Evolutionary conservation across 176 grass and related monocot species (phyloP).

Genomic region (Chrysopogon serrulatus): DNA sequence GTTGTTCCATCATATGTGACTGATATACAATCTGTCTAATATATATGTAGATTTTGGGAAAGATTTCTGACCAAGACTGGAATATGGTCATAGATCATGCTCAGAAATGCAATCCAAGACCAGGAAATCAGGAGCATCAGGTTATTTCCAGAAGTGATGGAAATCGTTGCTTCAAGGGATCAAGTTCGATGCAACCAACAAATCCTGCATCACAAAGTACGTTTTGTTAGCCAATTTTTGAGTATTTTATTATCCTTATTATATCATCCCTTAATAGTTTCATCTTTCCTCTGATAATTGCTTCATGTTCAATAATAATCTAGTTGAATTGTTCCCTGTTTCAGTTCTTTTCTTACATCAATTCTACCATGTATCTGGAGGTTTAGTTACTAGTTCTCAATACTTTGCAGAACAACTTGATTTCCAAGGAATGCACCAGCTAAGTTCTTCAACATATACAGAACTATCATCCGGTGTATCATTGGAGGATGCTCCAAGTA

Average conservation of each 20-base stretch:
- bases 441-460: not conserved
- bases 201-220: not conserved
- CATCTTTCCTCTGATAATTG: not conserved
- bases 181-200: not conserved
- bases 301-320: not conserved
- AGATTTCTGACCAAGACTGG: conserved; percentile 29
- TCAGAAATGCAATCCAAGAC: not conserved
- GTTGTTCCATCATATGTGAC: not conserved
- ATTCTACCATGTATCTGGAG: not conserved
- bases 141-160: not conserved
- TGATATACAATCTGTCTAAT: not conserved
- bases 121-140: not conserved
- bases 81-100: conserved; percentile 14
- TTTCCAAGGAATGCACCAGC: not conserved
- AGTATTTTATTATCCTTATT: not conserved
- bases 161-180: not conserved
- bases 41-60: conserved; percentile 13
- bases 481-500: not conserved
- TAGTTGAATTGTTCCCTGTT: not conserved
- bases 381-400: not conserved
- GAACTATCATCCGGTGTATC: not conserved
- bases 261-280: not conserved
- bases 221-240: not conserved
- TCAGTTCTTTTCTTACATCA: not conserved
- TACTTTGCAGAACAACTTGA: not conserved